Conservation (phyloP, 2,329 filamentous ascomycete genomes). For the Sporothrix schenckii region DNA sequence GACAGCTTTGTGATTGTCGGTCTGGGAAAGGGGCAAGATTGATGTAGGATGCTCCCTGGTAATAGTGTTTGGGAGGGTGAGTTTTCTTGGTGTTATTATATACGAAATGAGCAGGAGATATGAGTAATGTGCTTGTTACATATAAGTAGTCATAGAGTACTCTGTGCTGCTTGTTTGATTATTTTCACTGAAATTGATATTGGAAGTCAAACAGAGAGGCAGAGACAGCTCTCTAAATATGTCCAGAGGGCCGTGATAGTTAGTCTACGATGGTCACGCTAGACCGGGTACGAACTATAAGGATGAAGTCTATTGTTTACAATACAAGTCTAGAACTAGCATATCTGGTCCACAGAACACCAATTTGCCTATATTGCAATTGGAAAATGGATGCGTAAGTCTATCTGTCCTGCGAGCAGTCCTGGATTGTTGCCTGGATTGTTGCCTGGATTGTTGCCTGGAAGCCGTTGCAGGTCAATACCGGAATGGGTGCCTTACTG, state of each 20-base stretch:
- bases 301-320: no score
- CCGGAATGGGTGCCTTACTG: not conserved
- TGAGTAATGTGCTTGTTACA: not conserved
- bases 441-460: constrained; percentile 10
- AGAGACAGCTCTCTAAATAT: not conserved
- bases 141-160: no score
- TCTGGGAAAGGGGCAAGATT: no score
- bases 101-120: not conserved
- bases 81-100: no score
- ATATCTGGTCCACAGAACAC: not conserved
- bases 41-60: no score
- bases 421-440: no score
- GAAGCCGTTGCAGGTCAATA: not conserved
- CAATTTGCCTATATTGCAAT: not conserved
- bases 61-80: not conserved
- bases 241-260: not conserved
- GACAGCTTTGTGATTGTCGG: not conserved
- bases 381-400: not conserved
- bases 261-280: not conserved
- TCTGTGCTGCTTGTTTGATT: no score
- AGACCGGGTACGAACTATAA: not conserved
- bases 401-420: not conserved
- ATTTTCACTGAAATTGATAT: no score
- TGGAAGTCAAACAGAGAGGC: not conserved
- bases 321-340: no score